These are phyloP conservation scores for Zygotorulaspora mrakii DNA, from an alignment of 1,139 yeast genomes.

Conservation along the genomic window DNA sequence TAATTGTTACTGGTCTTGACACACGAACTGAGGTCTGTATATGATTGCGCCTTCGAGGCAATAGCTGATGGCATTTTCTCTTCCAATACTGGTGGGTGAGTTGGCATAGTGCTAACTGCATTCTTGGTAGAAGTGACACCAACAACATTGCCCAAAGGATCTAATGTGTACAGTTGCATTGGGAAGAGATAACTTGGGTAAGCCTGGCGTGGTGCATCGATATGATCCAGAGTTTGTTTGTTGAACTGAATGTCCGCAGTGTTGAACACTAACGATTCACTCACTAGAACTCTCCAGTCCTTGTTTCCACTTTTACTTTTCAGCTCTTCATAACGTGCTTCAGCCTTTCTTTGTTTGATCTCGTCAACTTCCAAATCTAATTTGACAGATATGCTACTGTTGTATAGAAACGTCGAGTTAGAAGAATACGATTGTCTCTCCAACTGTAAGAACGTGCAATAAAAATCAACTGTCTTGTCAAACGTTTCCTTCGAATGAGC, in stretches of 20 bases:
- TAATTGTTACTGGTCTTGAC: constrained; percentile 22
- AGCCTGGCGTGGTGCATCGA: constrained; percentile 33
- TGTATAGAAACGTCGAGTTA: constrained; percentile 20
- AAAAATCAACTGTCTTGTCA: constrained; percentile 30
- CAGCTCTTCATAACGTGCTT: constrained; percentile 18
- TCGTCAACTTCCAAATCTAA: constrained; percentile 24
- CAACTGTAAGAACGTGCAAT: constrained; percentile 28
- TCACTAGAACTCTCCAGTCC: constrained; percentile 40
- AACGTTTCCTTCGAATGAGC: constrained; percentile 31
- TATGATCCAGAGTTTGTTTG: constrained; percentile 27
- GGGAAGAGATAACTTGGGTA: constrained; percentile 66
- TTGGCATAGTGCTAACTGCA: constrained; percentile 54
- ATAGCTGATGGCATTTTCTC: constrained; percentile 18
- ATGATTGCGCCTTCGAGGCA: constrained; percentile 31
- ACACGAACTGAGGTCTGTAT: constrained; percentile 27
- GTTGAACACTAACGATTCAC: constrained; percentile 33
- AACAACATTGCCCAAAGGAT: constrained; percentile 59
- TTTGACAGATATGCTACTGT: constrained; percentile 24
- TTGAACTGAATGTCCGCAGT: constrained; percentile 33
- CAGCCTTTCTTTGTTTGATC: constrained; percentile 17
- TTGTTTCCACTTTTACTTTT: constrained; percentile 16
- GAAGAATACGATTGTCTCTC: constrained; percentile 14
- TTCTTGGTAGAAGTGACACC: constrained; percentile 63
- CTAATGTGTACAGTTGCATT: constrained; percentile 53
- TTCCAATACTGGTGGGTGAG: constrained; percentile 22